Percentiles rank a stretch among this genome's conserved stretches.
Conservation (phyloP, 2,329 filamentous ascomycete species). For the Rhexocercosporidium sp. region DNA sequence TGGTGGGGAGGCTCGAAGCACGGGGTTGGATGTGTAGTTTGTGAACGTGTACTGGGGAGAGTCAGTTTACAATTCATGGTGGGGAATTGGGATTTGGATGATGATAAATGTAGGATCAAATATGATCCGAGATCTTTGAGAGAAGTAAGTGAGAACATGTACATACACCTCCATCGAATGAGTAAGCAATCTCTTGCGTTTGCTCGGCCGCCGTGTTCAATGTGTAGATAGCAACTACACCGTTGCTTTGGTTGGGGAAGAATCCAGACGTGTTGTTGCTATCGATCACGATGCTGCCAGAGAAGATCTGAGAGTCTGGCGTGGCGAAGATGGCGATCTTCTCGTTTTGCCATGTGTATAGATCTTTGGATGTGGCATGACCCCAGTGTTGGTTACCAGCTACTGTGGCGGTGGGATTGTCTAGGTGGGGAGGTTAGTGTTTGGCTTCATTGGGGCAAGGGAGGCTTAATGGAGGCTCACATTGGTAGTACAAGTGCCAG, state of each 20-base stretch:
- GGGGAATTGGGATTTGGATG: no score
- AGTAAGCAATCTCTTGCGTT: slow-evolving; percentile 66
- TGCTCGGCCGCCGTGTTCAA: slow-evolving; percentile 48
- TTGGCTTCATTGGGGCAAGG: not conserved
- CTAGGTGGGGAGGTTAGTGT: slow-evolving; percentile 36
- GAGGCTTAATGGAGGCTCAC: slow-evolving; percentile 40
- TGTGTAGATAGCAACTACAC: slow-evolving; percentile 65
- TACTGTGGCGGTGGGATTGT: slow-evolving; percentile 54
- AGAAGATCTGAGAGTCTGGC: slow-evolving; percentile 53
- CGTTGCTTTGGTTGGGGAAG: slow-evolving; percentile 63
- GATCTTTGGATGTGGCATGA: slow-evolving; percentile 65
- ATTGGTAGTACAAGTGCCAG: slow-evolving; percentile 72
- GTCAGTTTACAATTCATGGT: no score
- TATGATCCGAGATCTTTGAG: no score
- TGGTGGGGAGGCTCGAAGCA: slow-evolving; percentile 53
- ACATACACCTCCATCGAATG: slow-evolving; percentile 56
- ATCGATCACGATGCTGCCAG: slow-evolving; percentile 63
- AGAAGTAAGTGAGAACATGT: not conserved
- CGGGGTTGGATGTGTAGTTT: slow-evolving; percentile 64
- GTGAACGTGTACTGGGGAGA: slow-evolving; percentile 56
- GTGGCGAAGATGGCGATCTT: slow-evolving; percentile 62
- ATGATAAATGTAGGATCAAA: no score
- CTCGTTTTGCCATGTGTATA: slow-evolving; percentile 70
- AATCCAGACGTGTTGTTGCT: slow-evolving; percentile 69
- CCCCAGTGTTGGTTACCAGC: slow-evolving; percentile 70